Percentiles rank a stretch among this genome's conserved stretches.
Evolutionary conservation across 108 stramenopile genomes (phyloP).

Genomic region (Craspedostauros australis): DNA sequence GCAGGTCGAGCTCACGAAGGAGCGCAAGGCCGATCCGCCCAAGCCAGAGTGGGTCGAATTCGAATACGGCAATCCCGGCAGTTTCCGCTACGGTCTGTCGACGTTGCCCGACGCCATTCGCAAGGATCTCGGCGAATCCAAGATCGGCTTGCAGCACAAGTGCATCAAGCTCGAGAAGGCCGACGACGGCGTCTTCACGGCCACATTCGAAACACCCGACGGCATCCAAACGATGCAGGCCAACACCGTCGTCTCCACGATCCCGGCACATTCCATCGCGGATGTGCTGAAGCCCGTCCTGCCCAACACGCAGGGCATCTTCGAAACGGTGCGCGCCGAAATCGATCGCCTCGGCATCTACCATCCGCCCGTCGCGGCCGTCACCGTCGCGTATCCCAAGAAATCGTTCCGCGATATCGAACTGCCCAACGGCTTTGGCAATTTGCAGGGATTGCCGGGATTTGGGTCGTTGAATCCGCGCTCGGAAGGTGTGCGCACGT

Average conservation of each 20-base stretch:
- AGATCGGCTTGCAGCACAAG: constrained; percentile 68
- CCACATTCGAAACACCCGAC: constrained; percentile 69
- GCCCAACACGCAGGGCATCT: constrained; percentile 69
- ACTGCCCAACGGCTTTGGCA: constrained; percentile 70
- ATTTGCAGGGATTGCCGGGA: constrained; percentile 71
- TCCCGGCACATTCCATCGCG: constrained; percentile 72
- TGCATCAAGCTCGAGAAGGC: constrained; percentile 42
- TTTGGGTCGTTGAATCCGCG: constrained; percentile 92
- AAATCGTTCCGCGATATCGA: constrained; percentile 81
- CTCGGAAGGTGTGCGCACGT: constrained; percentile 73
- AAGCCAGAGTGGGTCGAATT: constrained; percentile 70
- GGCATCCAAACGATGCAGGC: constrained; percentile 47
- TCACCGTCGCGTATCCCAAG: constrained; percentile 92
- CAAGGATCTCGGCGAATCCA: constrained; percentile 51
- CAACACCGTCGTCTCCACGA: constrained; percentile 70
- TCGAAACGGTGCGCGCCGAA: constrained; percentile 49
- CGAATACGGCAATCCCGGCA: constrained; percentile 85
- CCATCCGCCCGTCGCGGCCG: constrained; percentile 91
- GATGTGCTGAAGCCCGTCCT: constrained; percentile 56
- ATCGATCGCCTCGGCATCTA: constrained; percentile 70
- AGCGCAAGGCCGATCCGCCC: constrained; percentile 73
- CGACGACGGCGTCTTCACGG: constrained; percentile 40
- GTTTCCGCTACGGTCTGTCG: constrained; percentile 72
- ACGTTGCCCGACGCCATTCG: constrained; percentile 80
- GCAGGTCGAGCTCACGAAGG: constrained; percentile 71